A percentile compares a stretch with the other conserved stretches of the same genome.
phyloP scores from a whole-genome alignment of 2,329 filamentous ascomycete species.

The Aphanoascus verrucosus region DNA sequence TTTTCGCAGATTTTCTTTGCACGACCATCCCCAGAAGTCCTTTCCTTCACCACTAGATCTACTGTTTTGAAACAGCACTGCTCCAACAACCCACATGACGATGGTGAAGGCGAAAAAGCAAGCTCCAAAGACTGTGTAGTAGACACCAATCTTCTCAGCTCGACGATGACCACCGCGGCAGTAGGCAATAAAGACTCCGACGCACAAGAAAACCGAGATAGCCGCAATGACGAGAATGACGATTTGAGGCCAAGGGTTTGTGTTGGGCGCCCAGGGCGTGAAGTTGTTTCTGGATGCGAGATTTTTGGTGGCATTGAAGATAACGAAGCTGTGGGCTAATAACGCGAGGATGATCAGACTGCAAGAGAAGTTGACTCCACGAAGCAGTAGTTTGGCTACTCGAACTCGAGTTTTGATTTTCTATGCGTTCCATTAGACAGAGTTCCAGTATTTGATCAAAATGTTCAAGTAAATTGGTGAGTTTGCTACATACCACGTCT shows the following conservation, averaged over 20 bases:
- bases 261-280: conserved; percentile 71
- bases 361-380: conserved; percentile 93
- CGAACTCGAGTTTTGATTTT: conserved; percentile 87
- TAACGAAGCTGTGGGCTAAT: conserved; percentile 73
- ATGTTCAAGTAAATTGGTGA: not conserved
- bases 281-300: conserved; percentile 68
- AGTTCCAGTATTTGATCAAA: not conserved
- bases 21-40: conserved; percentile 98
- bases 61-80: conserved; percentile 69
- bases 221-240: conserved; percentile 68
- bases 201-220: conserved; percentile 66
- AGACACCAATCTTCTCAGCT: conserved; percentile 86
- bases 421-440: conserved; percentile 40
- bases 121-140: conserved; percentile 90
- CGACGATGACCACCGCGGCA: conserved; percentile 76
- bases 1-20: conserved; percentile 72
- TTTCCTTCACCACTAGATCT: conserved; percentile 63
- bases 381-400: conserved; percentile 88
- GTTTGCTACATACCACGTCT: conserved; percentile 60
- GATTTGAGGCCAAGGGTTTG: conserved; percentile 81
- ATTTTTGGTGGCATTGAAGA: conserved; percentile 78
- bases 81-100: conserved; percentile 82
- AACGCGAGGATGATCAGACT: conserved; percentile 88
- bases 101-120: conserved; percentile 90
- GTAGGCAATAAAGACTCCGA: conserved; percentile 75